Conservation (phyloP, 805 yeast genomes). For the Ogataea naganishii region DNA sequence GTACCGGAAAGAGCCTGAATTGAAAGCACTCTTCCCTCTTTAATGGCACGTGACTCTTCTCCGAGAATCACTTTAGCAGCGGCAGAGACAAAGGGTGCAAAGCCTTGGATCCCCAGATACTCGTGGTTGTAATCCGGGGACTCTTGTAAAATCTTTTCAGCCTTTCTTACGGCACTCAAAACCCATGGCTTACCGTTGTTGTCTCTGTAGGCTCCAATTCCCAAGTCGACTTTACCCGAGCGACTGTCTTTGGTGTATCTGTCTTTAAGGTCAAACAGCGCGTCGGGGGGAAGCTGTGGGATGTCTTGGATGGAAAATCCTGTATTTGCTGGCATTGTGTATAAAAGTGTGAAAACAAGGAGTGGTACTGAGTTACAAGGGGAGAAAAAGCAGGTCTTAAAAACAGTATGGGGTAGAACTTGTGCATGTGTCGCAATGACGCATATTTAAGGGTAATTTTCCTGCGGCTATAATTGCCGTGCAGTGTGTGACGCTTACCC, state of each 20-base stretch:
- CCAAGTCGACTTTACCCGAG: conserved; percentile 68
- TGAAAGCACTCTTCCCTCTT: conserved; percentile 43
- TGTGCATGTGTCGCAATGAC: no score
- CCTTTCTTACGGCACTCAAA: conserved; percentile 57
- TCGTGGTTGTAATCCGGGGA: conserved; percentile 72
- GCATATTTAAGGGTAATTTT: no score
- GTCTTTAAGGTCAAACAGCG: conserved; percentile 74
- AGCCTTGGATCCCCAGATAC: conserved; percentile 78
- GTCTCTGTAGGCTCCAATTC: conserved; percentile 76
- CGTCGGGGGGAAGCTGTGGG: conserved; percentile 72
- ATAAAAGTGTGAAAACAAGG: no score
- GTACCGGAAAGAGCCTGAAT: conserved; percentile 82
- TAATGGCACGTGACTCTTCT: conserved; percentile 40
- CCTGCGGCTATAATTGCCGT: no score
- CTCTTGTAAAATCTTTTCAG: conserved; percentile 55
- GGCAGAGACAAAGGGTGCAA: conserved; percentile 53
- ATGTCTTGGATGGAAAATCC: conserved; percentile 28
- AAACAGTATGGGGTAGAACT: no score
- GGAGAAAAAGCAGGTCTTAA: no score
- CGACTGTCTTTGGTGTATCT: conserved; percentile 53
- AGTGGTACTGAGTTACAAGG: no score
- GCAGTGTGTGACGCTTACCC: no score
- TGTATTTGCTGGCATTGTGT: conserved; percentile 8
- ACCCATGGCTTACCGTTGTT: conserved; percentile 65
- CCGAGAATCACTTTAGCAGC: conserved; percentile 74